A percentile compares a stretch with the other conserved stretches of the same genome.
phyloP scores from a whole-genome alignment of 2,329 filamentous ascomycete species.

The Mycosphaerella arachidis region DNA sequence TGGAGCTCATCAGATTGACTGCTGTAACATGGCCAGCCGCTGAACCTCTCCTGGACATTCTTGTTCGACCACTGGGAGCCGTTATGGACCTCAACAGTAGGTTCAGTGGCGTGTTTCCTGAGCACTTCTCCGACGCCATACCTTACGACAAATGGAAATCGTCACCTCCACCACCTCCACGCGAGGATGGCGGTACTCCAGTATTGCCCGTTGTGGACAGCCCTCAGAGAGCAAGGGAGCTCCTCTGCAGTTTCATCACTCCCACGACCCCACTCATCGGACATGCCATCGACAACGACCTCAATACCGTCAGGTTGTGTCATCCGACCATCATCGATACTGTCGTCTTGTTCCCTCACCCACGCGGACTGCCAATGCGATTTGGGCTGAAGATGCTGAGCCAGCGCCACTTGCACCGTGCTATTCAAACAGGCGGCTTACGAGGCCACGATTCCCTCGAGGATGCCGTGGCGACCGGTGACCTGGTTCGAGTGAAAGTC shows the following conservation, averaged over 20 bases:
- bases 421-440: conserved; percentile 69
- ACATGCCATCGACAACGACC: conserved; percentile 91
- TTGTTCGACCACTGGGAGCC: conserved; percentile 78
- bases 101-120: conserved; percentile 79
- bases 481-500: conserved; percentile 71
- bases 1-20: conserved; percentile 87
- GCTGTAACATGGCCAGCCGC: conserved; percentile 82
- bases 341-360: conserved; percentile 76
- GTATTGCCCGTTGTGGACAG: conserved; percentile 68
- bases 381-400: conserved; percentile 73
- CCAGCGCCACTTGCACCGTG: conserved; percentile 62
- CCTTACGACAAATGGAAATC: conserved; percentile 43
- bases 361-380: conserved; percentile 68
- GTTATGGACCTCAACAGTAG: conserved; percentile 87
- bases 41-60: conserved; percentile 70
- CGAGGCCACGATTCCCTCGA: conserved; percentile 85
- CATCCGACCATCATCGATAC: conserved; percentile 86
- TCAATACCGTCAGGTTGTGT: conserved; percentile 78
- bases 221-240: conserved; percentile 66
- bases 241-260: conserved; percentile 71
- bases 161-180: conserved; percentile 9
- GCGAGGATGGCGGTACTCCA: conserved; percentile 11
- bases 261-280: conserved; percentile 81
- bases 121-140: conserved; percentile 67
- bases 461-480: conserved; percentile 83